phyloP scores from a whole-genome alignment of 2,329 filamentous ascomycete genomes.

The Monosporascus sp. region DNA sequence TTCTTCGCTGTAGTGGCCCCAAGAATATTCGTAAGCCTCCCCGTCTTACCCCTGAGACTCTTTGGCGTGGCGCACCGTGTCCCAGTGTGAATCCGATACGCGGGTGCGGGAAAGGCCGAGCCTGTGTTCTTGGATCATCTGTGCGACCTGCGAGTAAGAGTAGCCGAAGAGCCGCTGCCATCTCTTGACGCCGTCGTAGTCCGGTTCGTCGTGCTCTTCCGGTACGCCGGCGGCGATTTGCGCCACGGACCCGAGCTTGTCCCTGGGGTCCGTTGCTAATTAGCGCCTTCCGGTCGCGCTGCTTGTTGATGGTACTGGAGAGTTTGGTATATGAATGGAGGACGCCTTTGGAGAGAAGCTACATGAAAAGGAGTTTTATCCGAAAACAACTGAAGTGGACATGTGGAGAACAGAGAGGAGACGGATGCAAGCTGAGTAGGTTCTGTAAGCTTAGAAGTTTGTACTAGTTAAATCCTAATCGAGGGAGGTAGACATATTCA shows the following conservation, averaged over 20 bases:
- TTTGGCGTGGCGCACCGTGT: conserved; percentile 5
- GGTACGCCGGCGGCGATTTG: conserved; percentile 3
- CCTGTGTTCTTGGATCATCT: conserved; percentile 6
- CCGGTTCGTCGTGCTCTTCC: not conserved
- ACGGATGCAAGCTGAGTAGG: too few relatives aligned
- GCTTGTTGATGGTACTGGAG: too few relatives aligned
- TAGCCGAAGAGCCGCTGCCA: conserved; percentile 12
- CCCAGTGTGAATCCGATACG: conserved; percentile 7
- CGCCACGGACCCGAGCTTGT: conserved; percentile 11
- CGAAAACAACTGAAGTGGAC: too few relatives aligned
- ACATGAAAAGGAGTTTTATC: too few relatives aligned
- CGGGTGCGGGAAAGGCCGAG: conserved; percentile 1
- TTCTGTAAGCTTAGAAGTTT: too few relatives aligned
- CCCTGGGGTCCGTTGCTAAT: not conserved
- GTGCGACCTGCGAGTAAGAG: conserved; percentile 1
- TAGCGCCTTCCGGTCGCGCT: too few relatives aligned
- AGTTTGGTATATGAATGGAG: too few relatives aligned
- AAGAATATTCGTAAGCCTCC: conserved; percentile 11
- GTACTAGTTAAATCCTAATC: too few relatives aligned
- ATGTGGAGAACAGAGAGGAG: too few relatives aligned
- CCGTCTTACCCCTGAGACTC: conserved; percentile 8
- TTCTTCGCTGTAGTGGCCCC: conserved; percentile 2
- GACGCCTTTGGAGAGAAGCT: too few relatives aligned
- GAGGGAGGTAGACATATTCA: too few relatives aligned
- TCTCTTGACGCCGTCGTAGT: conserved; percentile 4